These are phyloP conservation scores for Juglanconis oblonga DNA, from an alignment of 2,329 filamentous ascomycete species.

Conservation along the genomic window DNA sequence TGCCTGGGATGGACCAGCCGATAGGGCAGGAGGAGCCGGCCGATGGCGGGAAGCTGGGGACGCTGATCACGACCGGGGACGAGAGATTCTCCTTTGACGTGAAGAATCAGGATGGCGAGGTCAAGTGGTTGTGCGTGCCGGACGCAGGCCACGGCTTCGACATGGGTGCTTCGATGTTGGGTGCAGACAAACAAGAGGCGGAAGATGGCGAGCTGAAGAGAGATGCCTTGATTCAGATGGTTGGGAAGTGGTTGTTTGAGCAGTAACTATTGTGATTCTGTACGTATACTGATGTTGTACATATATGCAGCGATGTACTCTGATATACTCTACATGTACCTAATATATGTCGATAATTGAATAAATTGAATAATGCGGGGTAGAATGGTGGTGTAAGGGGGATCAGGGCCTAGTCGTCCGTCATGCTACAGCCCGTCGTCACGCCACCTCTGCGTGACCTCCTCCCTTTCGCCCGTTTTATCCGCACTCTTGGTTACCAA, in stretches of 20 bases:
- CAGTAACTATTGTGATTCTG: background rate
- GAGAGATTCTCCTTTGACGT: slow-evolving; percentile 29
- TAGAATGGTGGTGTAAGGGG: background rate
- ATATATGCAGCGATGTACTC: background rate
- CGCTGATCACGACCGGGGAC: slow-evolving; percentile 22
- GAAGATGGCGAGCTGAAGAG: slow-evolving; percentile 24
- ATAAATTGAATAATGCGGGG: background rate
- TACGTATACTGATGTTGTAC: background rate
- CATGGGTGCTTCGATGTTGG: slow-evolving; percentile 17
- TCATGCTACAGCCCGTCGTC: background rate
- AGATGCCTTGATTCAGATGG: slow-evolving; percentile 20
- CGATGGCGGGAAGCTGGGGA: slow-evolving; percentile 22
- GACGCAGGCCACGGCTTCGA: slow-evolving; percentile 31
- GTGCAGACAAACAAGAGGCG: slow-evolving; percentile 20
- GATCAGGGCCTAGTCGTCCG: too few species aligned
- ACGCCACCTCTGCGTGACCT: background rate
- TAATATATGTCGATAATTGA: background rate
- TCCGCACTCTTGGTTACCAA: background rate
- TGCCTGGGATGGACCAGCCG: slow-evolving; percentile 25
- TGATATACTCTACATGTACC: too few species aligned
- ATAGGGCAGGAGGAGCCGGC: slow-evolving; percentile 28
- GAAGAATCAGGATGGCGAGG: slow-evolving; percentile 20
- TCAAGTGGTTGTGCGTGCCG: slow-evolving; percentile 30
- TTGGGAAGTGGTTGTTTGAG: slow-evolving; percentile 15
- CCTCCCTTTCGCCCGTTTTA: background rate